Conservation (phyloP, 2,329 filamentous ascomycete species). For the Aspergillus phoenicis region DNA sequence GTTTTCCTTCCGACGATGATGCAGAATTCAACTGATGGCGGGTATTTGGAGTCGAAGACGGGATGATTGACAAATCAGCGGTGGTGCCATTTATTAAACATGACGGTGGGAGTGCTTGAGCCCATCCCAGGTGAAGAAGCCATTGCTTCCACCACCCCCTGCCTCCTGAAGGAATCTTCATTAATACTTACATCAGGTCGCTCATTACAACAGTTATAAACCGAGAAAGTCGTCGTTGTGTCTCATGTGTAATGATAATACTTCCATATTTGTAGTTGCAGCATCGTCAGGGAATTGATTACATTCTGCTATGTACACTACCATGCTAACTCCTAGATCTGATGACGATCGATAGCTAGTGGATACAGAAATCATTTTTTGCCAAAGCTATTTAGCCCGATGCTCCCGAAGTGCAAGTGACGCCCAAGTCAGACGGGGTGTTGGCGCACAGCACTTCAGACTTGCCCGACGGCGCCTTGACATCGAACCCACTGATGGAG, state of each 20-base stretch:
- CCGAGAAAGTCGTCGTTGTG: too few relatives aligned
- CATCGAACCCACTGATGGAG: slow-evolving; percentile 35
- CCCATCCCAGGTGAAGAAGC: background rate
- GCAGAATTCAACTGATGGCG: background rate
- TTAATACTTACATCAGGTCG: too few relatives aligned
- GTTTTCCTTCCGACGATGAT: background rate
- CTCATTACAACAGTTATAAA: too few relatives aligned
- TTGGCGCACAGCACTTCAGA: slow-evolving; percentile 39
- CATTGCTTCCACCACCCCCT: background rate
- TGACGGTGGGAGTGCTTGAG: background rate
- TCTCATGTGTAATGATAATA: too few relatives aligned
- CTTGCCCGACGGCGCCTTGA: slow-evolving; percentile 37
- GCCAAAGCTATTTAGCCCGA: slow-evolving; percentile 29
- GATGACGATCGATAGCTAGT: background rate
- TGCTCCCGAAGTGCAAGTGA: slow-evolving; percentile 38
- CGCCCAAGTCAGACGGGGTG: slow-evolving; percentile 34
- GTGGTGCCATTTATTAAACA: background rate
- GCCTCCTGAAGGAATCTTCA: too few relatives aligned
- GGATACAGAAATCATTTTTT: background rate
- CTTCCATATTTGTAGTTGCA: too few relatives aligned
- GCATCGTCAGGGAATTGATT: too few relatives aligned
- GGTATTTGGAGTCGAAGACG: background rate
- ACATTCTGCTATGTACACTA: too few relatives aligned
- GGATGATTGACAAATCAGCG: background rate
- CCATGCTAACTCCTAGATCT: background rate